Base-by-base conservation (phyloP, 306 rosid species). In the Abrus precatorius region DNA sequence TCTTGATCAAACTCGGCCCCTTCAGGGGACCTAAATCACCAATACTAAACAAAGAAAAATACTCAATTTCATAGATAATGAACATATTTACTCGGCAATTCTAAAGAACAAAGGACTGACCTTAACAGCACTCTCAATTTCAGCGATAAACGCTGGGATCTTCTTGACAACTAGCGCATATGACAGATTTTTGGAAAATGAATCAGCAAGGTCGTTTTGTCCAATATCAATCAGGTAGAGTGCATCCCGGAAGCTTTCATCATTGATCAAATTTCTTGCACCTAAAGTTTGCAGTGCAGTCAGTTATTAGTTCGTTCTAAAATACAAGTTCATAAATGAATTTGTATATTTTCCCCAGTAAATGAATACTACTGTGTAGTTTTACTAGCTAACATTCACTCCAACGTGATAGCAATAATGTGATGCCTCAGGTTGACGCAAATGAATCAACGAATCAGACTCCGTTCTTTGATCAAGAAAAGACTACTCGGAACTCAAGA, bases 161-260 rank as follows among this genome's bases (percentile, higher is more conserved):
- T 66, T 92, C 84, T 83, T 86, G 41, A 80, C 34, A 36, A 95
- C 94, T 84, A 88, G 87, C 0, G 52, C 85, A 7, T 80, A 89
- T 4, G 99, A 82, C 9, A 87, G 78, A 68, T 90, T 85, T 68
- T 90, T 91, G 52, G 85, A 33, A 72, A 95, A 95, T 47, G 97
- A 86, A 82, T 91, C 90, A 8, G 95, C 95, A 43, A 95, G 55
- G 85, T 95, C 99, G 60, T 95, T 95, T 86, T 95, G 99, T 7
- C 99, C 99, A 20, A 95, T 92, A 69, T 95, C 99, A 66, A 95
- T 93, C 87, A 93, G 78, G 89, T 95, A 95, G 52, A 95, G 97
- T 27, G 97, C 99, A 60, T 84, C 69, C 14, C 82, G 80, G 69
- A 95, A 91, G 74, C 90, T 95, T 49, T 63, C 86, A 32, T 88